Evolutionary conservation across 78 protist genomes (phyloP), one percentile per base, ranked within the genome.

Genomic region (Bodo saltans): DNA sequence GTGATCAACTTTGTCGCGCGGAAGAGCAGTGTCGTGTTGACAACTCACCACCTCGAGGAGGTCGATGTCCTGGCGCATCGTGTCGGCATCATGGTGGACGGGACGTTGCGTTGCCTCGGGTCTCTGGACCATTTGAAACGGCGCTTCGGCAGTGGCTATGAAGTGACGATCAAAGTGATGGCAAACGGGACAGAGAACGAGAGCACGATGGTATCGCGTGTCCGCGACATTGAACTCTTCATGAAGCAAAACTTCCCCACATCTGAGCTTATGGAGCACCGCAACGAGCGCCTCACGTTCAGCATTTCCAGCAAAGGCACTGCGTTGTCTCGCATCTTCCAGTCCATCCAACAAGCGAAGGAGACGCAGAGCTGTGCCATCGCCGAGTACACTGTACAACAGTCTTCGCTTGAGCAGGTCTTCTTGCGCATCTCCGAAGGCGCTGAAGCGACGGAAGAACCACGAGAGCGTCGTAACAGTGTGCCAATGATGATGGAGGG

Each of bases 71-170:
- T 94, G 30, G 88, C 91, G 52, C 33, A 60, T n/a, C 78, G 93
- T 42, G 82, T 93, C 29, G 93, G 85, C 29, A 92, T 95, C 78
- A 75, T 94, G 74, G 82, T 85, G 0, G 29, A 72, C 26, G 97
- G 97, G 41, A 32, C 32, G 69, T 38, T 93, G 35, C 39, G 70
- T 35, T 90, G 91, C 81, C 0, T 93, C 0, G 97, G 97, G 27
- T 28, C 90, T 25, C 89, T 75, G 30, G 78, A 34, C 68, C 94
- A 92, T 42, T 84, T 94, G 70, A 93, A 93, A 32, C 40, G 79
- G 70, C 86, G 71, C 68, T 91, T 87, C 69, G 94, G 91, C 35
- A 80, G 79, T 0, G 96, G 94, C 32, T 94, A 93, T 78, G 71
- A 76, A 12, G 17, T 71, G 40, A 17, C 30, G 29, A 21, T 71